Evolutionary conservation across 2,329 filamentous ascomycete species (phyloP).

Genomic region (Keithomyces neogunnii): DNA sequence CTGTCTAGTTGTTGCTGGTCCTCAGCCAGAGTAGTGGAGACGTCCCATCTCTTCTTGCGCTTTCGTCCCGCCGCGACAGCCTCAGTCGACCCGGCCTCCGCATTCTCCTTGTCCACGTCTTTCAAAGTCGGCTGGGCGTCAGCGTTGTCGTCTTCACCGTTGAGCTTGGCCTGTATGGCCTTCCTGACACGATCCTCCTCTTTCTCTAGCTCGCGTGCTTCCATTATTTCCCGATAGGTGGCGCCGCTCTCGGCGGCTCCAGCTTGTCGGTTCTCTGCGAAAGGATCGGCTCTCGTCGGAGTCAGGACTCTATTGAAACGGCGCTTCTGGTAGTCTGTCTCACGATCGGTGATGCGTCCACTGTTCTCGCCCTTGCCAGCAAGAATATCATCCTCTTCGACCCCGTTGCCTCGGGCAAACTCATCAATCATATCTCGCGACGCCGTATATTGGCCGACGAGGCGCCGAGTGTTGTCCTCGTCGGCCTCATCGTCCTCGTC

Average conservation of each 20-base stretch:
- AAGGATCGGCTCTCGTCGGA: slow-evolving; percentile 78
- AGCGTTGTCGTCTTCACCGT: slow-evolving; percentile 49
- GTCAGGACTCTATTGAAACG: slow-evolving; percentile 83
- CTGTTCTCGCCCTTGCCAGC: slow-evolving; percentile 77
- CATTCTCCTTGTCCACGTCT: slow-evolving; percentile 64
- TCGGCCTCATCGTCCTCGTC: slow-evolving; percentile 74
- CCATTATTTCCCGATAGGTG: slow-evolving; percentile 88
- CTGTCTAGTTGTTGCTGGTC: slow-evolving; percentile 38
- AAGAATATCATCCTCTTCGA: slow-evolving; percentile 87
- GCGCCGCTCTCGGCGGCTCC: slow-evolving; percentile 62
- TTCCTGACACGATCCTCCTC: slow-evolving; percentile 83
- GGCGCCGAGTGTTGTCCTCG: slow-evolving; percentile 64
- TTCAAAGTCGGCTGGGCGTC: slow-evolving; percentile 71
- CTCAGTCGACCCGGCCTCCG: slow-evolving; percentile 60
- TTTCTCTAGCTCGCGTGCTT: slow-evolving; percentile 77
- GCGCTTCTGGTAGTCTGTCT: slow-evolving; percentile 96
- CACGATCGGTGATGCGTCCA: slow-evolving; percentile 82
- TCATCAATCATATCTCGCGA: slow-evolving; percentile 89
- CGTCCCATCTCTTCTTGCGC: slow-evolving; percentile 94
- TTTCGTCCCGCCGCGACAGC: slow-evolving; percentile 58
- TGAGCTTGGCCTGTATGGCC: slow-evolving; percentile 66
- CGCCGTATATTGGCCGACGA: slow-evolving; percentile 94
- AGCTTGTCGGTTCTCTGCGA: slow-evolving; percentile 65
- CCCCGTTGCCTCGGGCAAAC: slow-evolving; percentile 74
- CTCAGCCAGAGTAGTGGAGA: slow-evolving; percentile 49